Evolutionary conservation across 2,329 filamentous ascomycete species (phyloP), one percentile per base, ranked within the genome.

Genomic region (Ceratocystis cubensis): DNA sequence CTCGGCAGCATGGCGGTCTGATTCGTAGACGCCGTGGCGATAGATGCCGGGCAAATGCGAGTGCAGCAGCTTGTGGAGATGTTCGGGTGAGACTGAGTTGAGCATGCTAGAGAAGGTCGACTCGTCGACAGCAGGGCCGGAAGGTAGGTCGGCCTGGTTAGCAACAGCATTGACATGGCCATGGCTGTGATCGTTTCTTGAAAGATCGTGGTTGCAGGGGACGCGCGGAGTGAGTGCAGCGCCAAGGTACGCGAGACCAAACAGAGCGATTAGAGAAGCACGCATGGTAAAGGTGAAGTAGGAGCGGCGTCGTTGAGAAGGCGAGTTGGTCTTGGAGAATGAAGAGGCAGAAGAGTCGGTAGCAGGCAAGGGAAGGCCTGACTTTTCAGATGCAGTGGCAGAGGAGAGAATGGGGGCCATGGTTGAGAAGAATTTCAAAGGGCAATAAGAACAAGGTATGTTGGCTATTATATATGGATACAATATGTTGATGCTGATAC

Each of bases 21-120:
- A 83, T 69, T 82, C 80, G 73, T 86, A 88, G 66, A 89, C 80
- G 67, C 87, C 87, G 72, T 88, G 82, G 73, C 84, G 81, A 75
- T 86, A 89, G 72, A 83, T 82, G 61, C 81, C 79, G 59, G 83
- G 81, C 65, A 86, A 78, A 71, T 85, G 81, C 69, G 80, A 77
- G 73, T 88, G 85, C 41, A 91, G 78, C 65, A 88, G 82, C 61
- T 82, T 81, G 73, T 89, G 86, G 65, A 92, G 77, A 53, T 82
- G 80, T 62, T 83, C 78, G 65, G 81, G 80, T 25, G 85, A 82
- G 66, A 86, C 76, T 28, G 78, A 78, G 69, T 81, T 77, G 65
- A 87, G 75, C 65, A 85, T 65, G 53, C 67, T 61, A 65, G 69
- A 63, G 7, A 69, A 48, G 44, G 61, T 45, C 22, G 64, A 62